Conservation (phyloP, 2,329 filamentous ascomycete species). For the Diaporthe eres region DNA sequence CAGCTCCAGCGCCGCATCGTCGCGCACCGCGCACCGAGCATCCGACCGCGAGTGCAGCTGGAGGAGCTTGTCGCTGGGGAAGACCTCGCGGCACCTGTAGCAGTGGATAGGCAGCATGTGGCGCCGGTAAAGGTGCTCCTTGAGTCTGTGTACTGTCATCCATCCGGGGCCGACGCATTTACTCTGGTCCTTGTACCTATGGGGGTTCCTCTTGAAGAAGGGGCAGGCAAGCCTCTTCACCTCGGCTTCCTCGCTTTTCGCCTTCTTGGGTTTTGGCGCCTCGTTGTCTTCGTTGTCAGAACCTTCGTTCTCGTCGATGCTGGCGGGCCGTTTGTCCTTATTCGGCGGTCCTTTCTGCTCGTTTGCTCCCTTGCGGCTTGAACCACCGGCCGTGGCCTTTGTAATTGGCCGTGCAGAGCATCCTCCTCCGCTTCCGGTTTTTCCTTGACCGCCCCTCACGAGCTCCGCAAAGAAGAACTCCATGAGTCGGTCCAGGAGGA, state of each 20-base stretch:
- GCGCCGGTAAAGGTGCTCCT: conserved; percentile 44
- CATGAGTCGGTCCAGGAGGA: conserved; percentile 42
- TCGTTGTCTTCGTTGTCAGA: conserved; percentile 18
- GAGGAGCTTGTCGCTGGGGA: conserved; percentile 34
- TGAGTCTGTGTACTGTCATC: conserved; percentile 40
- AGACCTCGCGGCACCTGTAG: conserved; percentile 40
- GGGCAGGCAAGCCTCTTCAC: conserved; percentile 42
- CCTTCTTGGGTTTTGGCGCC: conserved; percentile 23
- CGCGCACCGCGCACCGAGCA: conserved; percentile 34
- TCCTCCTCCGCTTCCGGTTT: not conserved
- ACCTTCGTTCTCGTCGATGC: not conserved
- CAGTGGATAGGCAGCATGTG: conserved; percentile 41
- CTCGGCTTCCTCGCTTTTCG: conserved; percentile 24
- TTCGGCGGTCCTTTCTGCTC: not conserved
- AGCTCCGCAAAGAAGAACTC: conserved; percentile 37
- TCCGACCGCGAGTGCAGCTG: conserved; percentile 37
- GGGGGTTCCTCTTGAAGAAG: conserved; percentile 43
- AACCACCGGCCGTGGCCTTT: not conserved
- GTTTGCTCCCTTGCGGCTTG: not conserved
- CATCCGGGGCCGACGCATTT: conserved; percentile 43
- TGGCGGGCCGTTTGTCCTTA: conserved; percentile 28
- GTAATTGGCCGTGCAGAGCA: not conserved
- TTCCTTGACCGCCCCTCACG: not conserved
- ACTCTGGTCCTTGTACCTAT: conserved; percentile 37
- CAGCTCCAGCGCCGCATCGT: conserved; percentile 5